Evolutionary conservation across 2,329 filamentous ascomycete genomes (phyloP).

Genomic region (Phyllosticta ampelicida): DNA sequence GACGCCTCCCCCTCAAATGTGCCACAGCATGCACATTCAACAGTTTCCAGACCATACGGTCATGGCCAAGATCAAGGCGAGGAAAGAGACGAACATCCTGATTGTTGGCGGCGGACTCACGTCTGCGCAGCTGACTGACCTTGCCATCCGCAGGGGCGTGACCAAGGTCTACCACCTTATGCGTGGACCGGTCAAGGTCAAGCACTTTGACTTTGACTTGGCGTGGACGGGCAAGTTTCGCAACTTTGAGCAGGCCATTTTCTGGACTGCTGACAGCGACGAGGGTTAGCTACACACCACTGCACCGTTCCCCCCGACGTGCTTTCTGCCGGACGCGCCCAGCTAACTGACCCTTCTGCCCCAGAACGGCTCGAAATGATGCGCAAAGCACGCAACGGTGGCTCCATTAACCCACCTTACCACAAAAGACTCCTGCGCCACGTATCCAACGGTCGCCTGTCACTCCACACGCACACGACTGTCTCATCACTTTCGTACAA

Average conservation of each 20-base stretch:
- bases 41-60: constrained; percentile 47
- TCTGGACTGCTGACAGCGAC: constrained; percentile 66
- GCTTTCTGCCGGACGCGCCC: no score
- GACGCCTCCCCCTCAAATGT: constrained; percentile 35
- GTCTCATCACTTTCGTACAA: constrained; percentile 45
- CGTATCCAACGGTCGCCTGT: constrained; percentile 40
- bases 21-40: constrained; percentile 55
- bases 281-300: constrained; percentile 30
- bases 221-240: constrained; percentile 76
- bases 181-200: constrained; percentile 51
- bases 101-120: constrained; percentile 68
- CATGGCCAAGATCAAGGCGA: constrained; percentile 40
- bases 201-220: constrained; percentile 67
- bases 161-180: constrained; percentile 60
- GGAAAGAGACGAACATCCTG: constrained; percentile 50
- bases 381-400: constrained; percentile 56
- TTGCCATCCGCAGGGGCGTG: constrained; percentile 54
- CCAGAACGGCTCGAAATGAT: constrained; percentile 56
- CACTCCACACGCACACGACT: constrained; percentile 47
- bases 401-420: constrained; percentile 63
- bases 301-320: background rate
- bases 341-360: background rate
- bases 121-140: constrained; percentile 61
- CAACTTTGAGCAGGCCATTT: constrained; percentile 64
- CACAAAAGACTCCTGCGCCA: constrained; percentile 56